phyloP scores from a whole-genome alignment of 2,329 filamentous ascomycete species.

The Xylaria sp. region DNA sequence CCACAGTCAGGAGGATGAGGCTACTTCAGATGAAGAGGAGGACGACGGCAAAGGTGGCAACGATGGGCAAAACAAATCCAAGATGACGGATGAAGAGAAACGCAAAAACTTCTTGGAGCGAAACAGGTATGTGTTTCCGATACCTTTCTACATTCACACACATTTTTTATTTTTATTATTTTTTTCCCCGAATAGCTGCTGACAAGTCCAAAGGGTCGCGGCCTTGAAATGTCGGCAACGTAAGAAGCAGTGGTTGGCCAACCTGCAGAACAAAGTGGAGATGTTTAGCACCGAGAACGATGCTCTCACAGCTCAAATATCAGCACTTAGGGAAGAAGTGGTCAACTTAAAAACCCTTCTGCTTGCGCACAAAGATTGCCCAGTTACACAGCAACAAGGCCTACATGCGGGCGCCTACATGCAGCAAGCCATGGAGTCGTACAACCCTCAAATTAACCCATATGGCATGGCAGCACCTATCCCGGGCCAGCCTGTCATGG shows the following conservation, averaged over 20 bases:
- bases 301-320: slow-evolving; percentile 80
- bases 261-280: slow-evolving; percentile 93
- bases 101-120: slow-evolving; percentile 96
- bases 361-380: slow-evolving; percentile 94
- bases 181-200: background rate
- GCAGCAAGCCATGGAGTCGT: slow-evolving; percentile 61
- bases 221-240: slow-evolving; percentile 96
- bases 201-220: slow-evolving; percentile 71
- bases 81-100: slow-evolving; percentile 99
- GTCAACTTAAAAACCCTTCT: slow-evolving; percentile 93
- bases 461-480: slow-evolving; percentile 63
- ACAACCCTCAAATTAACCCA: slow-evolving; percentile 62
- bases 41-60: slow-evolving; percentile 57
- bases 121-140: slow-evolving; percentile 79
- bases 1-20: slow-evolving; percentile 49
- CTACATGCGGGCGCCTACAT: slow-evolving; percentile 61
- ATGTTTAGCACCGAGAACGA: slow-evolving; percentile 93
- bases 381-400: slow-evolving; percentile 86
- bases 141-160: too few relatives aligned
- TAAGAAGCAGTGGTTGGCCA: slow-evolving; percentile 98
- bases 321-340: slow-evolving; percentile 86
- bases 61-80: slow-evolving; percentile 64
- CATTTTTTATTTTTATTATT: too few relatives aligned
- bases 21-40: slow-evolving; percentile 60
- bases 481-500: slow-evolving; percentile 59